Evolutionary conservation across 352 stramenopile species (phyloP).

Genomic region (Albugo laibachii): DNA sequence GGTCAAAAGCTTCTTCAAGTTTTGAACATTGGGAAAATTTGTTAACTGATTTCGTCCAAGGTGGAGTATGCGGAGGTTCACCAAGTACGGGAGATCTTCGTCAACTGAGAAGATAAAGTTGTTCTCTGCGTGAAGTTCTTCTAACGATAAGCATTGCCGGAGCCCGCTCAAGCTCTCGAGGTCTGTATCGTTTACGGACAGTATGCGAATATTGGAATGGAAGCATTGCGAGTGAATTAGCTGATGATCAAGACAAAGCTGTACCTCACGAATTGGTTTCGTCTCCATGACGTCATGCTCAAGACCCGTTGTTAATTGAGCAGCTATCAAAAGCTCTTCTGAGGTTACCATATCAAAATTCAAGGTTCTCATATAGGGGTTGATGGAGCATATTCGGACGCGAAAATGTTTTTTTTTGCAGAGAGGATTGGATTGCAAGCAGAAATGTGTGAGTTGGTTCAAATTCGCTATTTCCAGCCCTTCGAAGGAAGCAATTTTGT

Average conservation of each 20-base stretch:
- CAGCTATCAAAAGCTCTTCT: slow-evolving; percentile 17
- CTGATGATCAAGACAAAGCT: slow-evolving; percentile 37
- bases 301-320: slow-evolving; percentile 9
- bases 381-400: slow-evolving; percentile 26
- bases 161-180: slow-evolving; percentile 39
- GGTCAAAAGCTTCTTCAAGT: slow-evolving; percentile 38
- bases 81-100: not conserved
- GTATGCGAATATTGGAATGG: slow-evolving; percentile 33
- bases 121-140: slow-evolving; percentile 61
- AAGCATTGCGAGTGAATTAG: slow-evolving; percentile 21
- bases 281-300: too few species aligned
- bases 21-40: not conserved
- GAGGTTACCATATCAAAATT: slow-evolving; percentile 26
- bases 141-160: slow-evolving; percentile 25
- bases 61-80: slow-evolving; percentile 6
- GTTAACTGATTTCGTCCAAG: not conserved
- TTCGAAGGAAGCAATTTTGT: slow-evolving; percentile 33
- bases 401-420: slow-evolving; percentile 46
- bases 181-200: slow-evolving; percentile 37
- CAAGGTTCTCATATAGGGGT: slow-evolving; percentile 20
- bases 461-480: slow-evolving; percentile 12
- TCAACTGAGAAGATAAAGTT: slow-evolving; percentile 56
- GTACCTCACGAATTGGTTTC: slow-evolving; percentile 18
- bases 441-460: slow-evolving; percentile 14
- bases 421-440: slow-evolving; percentile 52